phyloP scores from a whole-genome alignment of 2,329 filamentous ascomycete genomes.

The Diplocarpon mali region DNA sequence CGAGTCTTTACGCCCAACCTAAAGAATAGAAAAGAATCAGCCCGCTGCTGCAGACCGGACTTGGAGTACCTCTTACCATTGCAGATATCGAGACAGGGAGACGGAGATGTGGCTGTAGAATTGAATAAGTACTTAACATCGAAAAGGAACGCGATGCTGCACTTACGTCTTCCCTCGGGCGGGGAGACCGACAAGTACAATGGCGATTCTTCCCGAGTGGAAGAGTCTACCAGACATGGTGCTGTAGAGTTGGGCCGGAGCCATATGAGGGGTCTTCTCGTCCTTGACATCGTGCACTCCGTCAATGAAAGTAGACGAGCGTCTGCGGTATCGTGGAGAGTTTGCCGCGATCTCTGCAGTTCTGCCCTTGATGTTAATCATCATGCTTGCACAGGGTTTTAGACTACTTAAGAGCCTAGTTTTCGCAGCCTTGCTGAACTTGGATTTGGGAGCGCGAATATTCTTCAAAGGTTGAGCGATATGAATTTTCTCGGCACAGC shows the following conservation, averaged over 20 bases:
- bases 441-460: background rate
- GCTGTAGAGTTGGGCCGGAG: conserved; percentile 93
- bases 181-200: conserved; percentile 90
- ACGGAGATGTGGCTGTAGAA: conserved; percentile 74
- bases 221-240: conserved; percentile 96
- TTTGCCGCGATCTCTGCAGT: conserved; percentile 89
- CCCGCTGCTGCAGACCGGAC: background rate
- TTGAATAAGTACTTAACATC: conserved; percentile 5
- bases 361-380: conserved; percentile 8
- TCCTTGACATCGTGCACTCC: conserved; percentile 89
- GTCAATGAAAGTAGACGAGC: conserved; percentile 94
- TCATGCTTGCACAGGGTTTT: too few relatives aligned
- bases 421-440: background rate
- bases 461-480: too few relatives aligned
- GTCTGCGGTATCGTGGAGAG: conserved; percentile 78
- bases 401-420: background rate
- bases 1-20: conserved; percentile 95
- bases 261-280: conserved; percentile 59
- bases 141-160: background rate
- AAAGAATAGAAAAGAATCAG: conserved; percentile 4
- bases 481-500: background rate
- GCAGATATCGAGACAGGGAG: conserved; percentile 83
- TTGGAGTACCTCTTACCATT: conserved; percentile 50
- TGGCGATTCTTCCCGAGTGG: conserved; percentile 92
- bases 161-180: conserved; percentile 87